Evolutionary conservation across 345 rosid species (phyloP).

Genomic region (Adansonia digitata): DNA sequence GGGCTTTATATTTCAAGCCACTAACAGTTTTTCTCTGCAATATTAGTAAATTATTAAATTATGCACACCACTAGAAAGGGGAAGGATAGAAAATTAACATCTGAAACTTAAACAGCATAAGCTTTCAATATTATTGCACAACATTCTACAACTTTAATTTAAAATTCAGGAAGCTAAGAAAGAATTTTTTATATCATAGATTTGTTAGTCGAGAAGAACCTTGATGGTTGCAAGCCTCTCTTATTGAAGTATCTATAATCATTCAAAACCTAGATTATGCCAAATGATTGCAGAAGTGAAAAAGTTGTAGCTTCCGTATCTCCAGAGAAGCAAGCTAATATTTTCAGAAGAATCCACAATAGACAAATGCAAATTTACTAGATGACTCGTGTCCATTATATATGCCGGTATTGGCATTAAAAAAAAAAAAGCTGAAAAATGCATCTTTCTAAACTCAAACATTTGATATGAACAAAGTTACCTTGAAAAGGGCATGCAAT

Average conservation of each 20-base stretch:
- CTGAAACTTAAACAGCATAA: neutral
- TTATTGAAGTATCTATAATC: neutral
- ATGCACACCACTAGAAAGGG: neutral
- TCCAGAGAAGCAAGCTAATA: neutral
- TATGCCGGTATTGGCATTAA: neutral
- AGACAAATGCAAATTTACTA: neutral
- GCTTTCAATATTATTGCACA: neutral
- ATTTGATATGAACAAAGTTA: slow-evolving; percentile 16
- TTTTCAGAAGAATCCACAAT: neutral
- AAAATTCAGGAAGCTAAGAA: neutral
- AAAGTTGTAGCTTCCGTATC: neutral
- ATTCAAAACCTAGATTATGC: neutral
- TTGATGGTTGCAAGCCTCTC: neutral
- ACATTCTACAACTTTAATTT: neutral
- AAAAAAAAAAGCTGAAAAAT: neutral
- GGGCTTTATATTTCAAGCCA: neutral
- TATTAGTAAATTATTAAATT: neutral
- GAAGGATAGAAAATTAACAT: neutral
- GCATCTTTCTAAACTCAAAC: neutral
- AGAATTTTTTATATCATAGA: neutral
- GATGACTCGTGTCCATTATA: neutral
- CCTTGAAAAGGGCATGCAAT: slow-evolving; percentile 95
- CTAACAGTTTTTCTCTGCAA: neutral
- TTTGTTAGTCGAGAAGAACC: neutral
- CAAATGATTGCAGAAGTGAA: neutral